Base-by-base conservation (phyloP, 345 rosid species). In the Citrus unshiu region DNA sequence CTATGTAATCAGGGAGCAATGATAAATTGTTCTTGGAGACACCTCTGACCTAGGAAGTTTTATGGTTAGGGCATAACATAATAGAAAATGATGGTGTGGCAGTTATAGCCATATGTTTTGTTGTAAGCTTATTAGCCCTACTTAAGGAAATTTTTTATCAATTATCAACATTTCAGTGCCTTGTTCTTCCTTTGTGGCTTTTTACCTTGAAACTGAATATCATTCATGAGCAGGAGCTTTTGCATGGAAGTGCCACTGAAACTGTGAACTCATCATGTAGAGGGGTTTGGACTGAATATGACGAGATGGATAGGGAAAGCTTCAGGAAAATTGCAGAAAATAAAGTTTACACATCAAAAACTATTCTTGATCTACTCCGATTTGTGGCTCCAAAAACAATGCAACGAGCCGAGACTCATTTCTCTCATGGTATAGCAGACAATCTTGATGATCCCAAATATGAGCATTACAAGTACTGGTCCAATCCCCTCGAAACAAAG, bases 401-500 rank as follows among this genome's bases (percentile, higher is more conserved):
- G 92, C 78, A 60, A 81, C 90, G 94, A 13, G 86, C 88, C 4
- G 90, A 87, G 83, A 85, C 91, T 76, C 95, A 92, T 83, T 91
- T 91, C 86, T 92, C 98, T 75, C 91, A 88, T 35, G 97, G 92
- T 68, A 81, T 92, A 81, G 92, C 95, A 5, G 93, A 91, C 62
- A 68, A 92, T 84, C 90, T 91, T 0, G 87, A 86, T 2, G 92
- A 92, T 68, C 93, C 93, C 49, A 90, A 89, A 76, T 89, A 90
- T 75, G 62, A 18, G 54, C 89, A 91, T 73, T 87, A 86, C 85
- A 91, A 87, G 68, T 90, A 92, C 79, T 93, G 94, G 93, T 92
- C 95, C 18, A 93, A 91, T 83, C 97, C 98, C 12, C 88, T 93
- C 0, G 95, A 93, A 76, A 90, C 84, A 54, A 91, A 73, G 98